Evolutionary conservation across 108 stramenopile species (phyloP), one percentile per base, ranked within the genome.

Genomic region (Cyclotella baltica): DNA sequence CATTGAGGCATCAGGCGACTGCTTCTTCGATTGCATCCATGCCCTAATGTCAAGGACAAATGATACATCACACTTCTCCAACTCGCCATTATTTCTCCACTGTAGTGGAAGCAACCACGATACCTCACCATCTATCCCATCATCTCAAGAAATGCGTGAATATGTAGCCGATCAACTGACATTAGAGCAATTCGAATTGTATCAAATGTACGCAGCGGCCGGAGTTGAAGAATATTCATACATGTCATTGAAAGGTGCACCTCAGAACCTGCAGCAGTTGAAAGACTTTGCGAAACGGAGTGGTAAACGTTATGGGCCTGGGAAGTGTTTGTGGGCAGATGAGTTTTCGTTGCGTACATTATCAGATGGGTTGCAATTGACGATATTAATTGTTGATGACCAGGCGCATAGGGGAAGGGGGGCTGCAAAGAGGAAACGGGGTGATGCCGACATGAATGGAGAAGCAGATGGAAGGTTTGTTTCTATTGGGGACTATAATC

Each of bases 1-100:
- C 61, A 38, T 82, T 0, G 28, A 37, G 15, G 59, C 81, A 8
- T 72, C 81, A 40, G 81, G 76, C 25, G 81, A 82, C 57, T 82
- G 81, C 76, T 67, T 82, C 38, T 82, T 77, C 25, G 76, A 82
- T 35, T 77, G 76, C 50, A 77, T 82, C 52, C 52, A 82, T 56
- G 62, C 51, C 28, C 61, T 82, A 1, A 22, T 82, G 11, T 35
- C 48, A 3, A 53, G 34, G 22, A 2, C 6, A 9, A 16, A 56
- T 20, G 56, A 29, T 9, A 46, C 20, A 48, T 0, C n/a, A 9
- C 22, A 79, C 28, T 43, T 63, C 25, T 29, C 58, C 30, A 47
- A 1, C 27, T 53, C 40, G 4, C 38, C 75, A 16, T 38, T 67
- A 27, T 33, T 63, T 36, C 16, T 13, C 0, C 20, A 40, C 15